Evolutionary conservation across 139 green algal genomes (phyloP).

Genomic region (Penium margaritaceum): DNA sequence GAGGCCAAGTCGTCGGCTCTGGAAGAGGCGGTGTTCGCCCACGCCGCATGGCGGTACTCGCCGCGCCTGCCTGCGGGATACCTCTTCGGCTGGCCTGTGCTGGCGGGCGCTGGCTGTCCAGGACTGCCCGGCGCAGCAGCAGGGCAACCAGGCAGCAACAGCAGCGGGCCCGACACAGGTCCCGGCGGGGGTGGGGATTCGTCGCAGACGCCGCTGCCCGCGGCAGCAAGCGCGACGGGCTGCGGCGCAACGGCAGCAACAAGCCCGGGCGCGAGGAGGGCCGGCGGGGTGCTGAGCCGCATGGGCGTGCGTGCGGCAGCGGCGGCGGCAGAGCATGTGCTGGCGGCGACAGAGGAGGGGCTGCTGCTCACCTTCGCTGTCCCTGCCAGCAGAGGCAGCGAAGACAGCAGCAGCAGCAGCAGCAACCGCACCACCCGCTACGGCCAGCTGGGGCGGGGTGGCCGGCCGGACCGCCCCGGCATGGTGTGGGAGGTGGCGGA

Average conservation of each 20-base stretch:
- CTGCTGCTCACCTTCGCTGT: slow-evolving; percentile 9
- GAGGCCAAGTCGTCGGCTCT: too few species aligned
- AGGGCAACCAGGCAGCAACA: too few species aligned
- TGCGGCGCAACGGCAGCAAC: too few species aligned
- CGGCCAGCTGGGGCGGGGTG: not conserved
- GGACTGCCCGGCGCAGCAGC: not conserved
- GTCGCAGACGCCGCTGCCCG: too few species aligned
- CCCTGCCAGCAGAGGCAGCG: too few species aligned
- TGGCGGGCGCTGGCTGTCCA: not conserved
- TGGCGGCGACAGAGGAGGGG: slow-evolving; percentile 3
- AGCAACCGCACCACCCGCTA: slow-evolving; percentile 1
- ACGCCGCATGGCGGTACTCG: not conserved
- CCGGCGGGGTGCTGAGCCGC: slow-evolving; percentile 7
- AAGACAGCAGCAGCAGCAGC: too few species aligned
- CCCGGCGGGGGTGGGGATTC: too few species aligned
- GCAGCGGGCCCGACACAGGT: too few species aligned
- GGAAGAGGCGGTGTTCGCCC: not conserved
- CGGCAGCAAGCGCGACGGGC: too few species aligned
- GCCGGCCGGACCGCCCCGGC: not conserved
- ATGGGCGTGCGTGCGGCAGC: slow-evolving; percentile 2
- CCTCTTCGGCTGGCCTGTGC: slow-evolving; percentile 6
- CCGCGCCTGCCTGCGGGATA: slow-evolving; percentile 7
- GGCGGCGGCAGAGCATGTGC: slow-evolving; percentile 16
- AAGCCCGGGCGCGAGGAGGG: not conserved
- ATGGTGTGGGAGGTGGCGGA: not conserved